Evolutionary conservation across 371 early-diverging fungal genomes (phyloP).

Genomic region (Nematocida parisii): DNA sequence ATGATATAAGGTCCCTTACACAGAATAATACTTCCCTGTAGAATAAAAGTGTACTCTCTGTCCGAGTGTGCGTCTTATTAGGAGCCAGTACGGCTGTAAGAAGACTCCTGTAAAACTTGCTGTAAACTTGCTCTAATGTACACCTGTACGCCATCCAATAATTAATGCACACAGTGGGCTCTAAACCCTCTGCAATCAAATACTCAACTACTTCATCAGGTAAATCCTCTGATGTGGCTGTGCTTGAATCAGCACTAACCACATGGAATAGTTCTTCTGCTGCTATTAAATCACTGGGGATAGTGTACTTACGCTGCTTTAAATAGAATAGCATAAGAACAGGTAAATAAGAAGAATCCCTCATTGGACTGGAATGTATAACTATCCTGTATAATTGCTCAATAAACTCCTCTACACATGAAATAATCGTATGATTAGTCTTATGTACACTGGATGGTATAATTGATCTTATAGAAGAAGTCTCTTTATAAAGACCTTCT

Average conservation of each 20-base stretch:
- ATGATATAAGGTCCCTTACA: not conserved
- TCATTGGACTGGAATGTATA: not conserved
- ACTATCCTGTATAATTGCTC: not conserved
- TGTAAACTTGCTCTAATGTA: not conserved
- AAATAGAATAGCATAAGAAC: conserved; percentile 4
- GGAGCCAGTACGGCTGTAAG: not conserved
- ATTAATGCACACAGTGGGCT: conserved; percentile 16
- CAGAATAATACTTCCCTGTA: not conserved
- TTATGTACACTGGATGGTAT: no score
- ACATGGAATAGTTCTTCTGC: conserved; percentile 2
- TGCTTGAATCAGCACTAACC: not conserved
- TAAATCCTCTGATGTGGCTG: not conserved
- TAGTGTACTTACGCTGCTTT: not conserved
- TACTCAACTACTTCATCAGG: not conserved
- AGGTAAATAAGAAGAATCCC: not conserved
- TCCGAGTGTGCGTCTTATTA: not conserved
- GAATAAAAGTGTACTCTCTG: not conserved
- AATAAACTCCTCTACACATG: no score
- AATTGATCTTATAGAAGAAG: no score
- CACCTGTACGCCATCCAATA: conserved; percentile 2
- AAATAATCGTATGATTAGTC: no score
- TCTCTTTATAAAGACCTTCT: no score
- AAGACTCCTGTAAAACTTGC: not conserved
- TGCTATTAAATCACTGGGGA: not conserved
- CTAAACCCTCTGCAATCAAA: not conserved